Base-by-base conservation (phyloP, 2,329 filamentous ascomycete species). In the Colletotrichum chlorophyti region DNA sequence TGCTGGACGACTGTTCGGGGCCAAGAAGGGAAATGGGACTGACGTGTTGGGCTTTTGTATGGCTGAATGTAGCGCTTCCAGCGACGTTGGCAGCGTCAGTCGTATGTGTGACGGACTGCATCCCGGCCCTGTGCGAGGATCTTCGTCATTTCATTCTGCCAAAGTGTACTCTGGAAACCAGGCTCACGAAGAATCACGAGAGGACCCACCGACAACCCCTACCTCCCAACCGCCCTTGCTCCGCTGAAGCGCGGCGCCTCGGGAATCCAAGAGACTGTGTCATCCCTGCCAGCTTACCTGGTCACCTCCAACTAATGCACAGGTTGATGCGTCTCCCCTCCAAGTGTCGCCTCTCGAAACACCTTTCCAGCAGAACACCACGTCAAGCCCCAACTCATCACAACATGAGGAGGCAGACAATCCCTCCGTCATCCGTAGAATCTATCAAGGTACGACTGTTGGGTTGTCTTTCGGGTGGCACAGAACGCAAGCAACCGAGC, bases 391-490 rank as follows among this genome's bases (percentile, higher is more conserved):
- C 14, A 26, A 19, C 15, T 29, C 24, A 11, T 5, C n/a, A 10
- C 37, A 5, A 26, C 40, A 52, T 27, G 10, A 19, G 17, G 40
- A 31, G 14, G 32, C 32, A 53, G 27, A n/a, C 21, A 53, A 27
- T 32, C 26, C 7, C 32, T 19, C 32, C 19, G 12, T 14, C 24
- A 19, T 14, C 29, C 32, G 49, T 58, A 24, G 27, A 23, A 54
- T 54, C 27, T 42, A 32, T 8, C 12, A 29, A 53, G 41, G 50
- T 42, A 37, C 29, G 32, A 53, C 50, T 6, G 23, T 29, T 34
- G 49, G 29, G 54, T 48, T 55, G 48, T 47, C 41, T 23, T 14
- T 21, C 31, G 11, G 43, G 42, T 54, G 17, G 19, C 23, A 48
- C 42, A 15, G 19, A 6, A 58, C 12, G 41, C 34, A 35, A 35